phyloP scores from a whole-genome alignment of 2,329 filamentous ascomycete genomes.

The Cordyceps pruinosa region DNA sequence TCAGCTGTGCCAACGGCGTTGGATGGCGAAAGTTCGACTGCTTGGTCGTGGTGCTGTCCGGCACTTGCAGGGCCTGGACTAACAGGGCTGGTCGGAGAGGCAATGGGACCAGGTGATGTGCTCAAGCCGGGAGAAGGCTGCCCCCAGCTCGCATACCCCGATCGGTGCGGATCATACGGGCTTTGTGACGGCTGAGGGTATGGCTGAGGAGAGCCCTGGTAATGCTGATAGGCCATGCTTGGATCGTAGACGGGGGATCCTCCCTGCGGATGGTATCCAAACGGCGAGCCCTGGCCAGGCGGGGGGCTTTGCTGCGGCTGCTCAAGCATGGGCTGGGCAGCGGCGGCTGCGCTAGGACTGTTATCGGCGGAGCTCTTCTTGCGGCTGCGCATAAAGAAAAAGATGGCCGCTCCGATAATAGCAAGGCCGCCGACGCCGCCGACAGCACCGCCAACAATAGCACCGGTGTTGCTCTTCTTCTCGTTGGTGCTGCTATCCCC shows the following conservation, averaged over 20 bases:
- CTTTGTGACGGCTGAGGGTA: not conserved
- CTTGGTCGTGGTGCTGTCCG: not conserved
- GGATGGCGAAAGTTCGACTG: not conserved
- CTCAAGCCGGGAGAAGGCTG: not conserved
- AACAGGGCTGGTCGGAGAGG: not conserved
- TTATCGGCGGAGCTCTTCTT: not conserved
- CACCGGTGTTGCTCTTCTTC: not conserved
- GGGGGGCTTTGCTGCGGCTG: not conserved
- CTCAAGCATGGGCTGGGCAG: constrained; percentile 1
- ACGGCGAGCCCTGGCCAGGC: not conserved
- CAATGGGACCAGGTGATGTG: not conserved
- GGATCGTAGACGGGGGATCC: constrained; percentile 3
- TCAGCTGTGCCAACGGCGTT: not conserved
- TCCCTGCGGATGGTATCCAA: not conserved
- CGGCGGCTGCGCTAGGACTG: not conserved
- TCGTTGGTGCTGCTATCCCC: not conserved
- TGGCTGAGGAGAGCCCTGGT: not conserved
- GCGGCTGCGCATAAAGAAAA: constrained; percentile 6
- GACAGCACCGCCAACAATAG: constrained; percentile 8
- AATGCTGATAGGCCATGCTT: not conserved
- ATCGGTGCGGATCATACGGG: not conserved
- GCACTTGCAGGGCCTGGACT: not conserved
- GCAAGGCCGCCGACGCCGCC: constrained; percentile 3
- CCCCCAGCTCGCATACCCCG: not conserved
- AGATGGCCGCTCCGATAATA: not conserved